Evolutionary conservation across 2,329 filamentous ascomycete genomes (phyloP).

Genomic region (Colletotrichum sp.): DNA sequence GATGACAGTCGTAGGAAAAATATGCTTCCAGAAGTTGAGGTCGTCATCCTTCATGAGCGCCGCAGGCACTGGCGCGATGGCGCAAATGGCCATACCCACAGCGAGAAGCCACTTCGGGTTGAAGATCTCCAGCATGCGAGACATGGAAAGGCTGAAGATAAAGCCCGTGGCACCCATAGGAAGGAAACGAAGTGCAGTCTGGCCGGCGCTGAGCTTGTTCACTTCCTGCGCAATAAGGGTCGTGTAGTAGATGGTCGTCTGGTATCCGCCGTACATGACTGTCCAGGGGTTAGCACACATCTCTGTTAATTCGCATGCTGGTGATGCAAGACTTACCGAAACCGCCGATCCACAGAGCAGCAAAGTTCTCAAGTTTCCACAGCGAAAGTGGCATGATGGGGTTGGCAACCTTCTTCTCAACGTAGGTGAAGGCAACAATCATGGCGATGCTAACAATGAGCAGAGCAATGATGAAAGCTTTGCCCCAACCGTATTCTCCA

Average conservation of each 20-base stretch:
- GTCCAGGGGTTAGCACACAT: not conserved
- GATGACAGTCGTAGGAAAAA: conserved; percentile 12
- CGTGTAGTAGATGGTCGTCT: conserved; percentile 16
- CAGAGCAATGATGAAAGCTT: conserved; percentile 48
- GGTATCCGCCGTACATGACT: conserved; percentile 19
- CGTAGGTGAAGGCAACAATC: conserved; percentile 39
- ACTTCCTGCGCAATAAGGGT: conserved; percentile 15
- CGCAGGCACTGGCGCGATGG: conserved; percentile 2
- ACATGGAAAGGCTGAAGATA: conserved; percentile 15
- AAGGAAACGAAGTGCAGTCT: conserved; percentile 11
- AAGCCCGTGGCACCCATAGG: conserved; percentile 15
- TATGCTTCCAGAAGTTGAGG: conserved; percentile 15
- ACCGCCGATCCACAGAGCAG: conserved; percentile 47
- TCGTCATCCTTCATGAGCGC: conserved; percentile 8
- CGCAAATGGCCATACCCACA: conserved; percentile 4
- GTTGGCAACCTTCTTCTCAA: conserved; percentile 48
- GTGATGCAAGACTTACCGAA: conserved; percentile 27
- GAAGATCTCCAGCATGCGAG: conserved; percentile 15
- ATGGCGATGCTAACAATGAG: conserved; percentile 41
- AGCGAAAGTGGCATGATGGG: conserved; percentile 50
- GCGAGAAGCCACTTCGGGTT: conserved; percentile 9
- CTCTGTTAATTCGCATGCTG: not conserved
- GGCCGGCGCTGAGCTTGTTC: conserved; percentile 7
- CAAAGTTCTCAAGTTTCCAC: conserved; percentile 51
- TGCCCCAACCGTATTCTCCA: conserved; percentile 49